phyloP scores from a whole-genome alignment of 2,329 filamentous ascomycete genomes.

The Fusarium liriodendri region DNA sequence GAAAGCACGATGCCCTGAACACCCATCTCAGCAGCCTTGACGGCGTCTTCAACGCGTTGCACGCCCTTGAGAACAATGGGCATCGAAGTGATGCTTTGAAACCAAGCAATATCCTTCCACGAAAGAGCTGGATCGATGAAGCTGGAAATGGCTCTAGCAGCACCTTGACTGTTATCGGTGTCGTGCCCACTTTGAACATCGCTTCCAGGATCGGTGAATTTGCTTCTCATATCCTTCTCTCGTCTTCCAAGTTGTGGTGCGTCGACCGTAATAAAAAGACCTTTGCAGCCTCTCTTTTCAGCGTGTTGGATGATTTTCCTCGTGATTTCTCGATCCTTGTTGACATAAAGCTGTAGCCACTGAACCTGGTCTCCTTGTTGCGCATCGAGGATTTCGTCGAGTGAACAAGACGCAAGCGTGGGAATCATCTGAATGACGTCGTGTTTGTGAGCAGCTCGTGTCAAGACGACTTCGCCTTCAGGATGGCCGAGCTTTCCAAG shows the following conservation, averaged over 20 bases:
- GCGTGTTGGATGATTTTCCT: conserved; percentile 90
- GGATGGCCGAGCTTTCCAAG: conserved; percentile 93
- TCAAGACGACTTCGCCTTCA: conserved; percentile 93
- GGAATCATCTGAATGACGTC: conserved; percentile 98
- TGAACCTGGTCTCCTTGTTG: conserved; percentile 81
- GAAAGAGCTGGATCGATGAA: conserved; percentile 78
- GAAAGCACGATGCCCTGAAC: conserved; percentile 95
- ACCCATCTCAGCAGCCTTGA: conserved; percentile 82
- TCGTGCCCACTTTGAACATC: conserved; percentile 38
- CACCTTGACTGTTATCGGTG: conserved; percentile 82
- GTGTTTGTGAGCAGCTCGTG: conserved; percentile 83
- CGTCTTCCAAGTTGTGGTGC: conserved; percentile 94
- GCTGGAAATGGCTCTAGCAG: conserved; percentile 81
- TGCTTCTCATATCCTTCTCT: conserved; percentile 97
- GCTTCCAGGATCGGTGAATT: conserved; percentile 49
- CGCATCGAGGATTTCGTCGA: conserved; percentile 95
- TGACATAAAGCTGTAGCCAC: conserved; percentile 97
- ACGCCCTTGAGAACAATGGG: conserved; percentile 96
- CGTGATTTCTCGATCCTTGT: conserved; percentile 94
- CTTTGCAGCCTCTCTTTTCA: conserved; percentile 90
- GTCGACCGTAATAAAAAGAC: conserved; percentile 98
- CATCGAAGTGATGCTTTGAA: conserved; percentile 87
- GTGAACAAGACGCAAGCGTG: conserved; percentile 93
- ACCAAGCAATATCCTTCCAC: conserved; percentile 96
- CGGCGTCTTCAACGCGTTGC: conserved; percentile 93